These are phyloP conservation scores for Mycena vulgaris DNA, from an alignment of 768 basidiomycete genomes.

Conservation along the genomic window DNA sequence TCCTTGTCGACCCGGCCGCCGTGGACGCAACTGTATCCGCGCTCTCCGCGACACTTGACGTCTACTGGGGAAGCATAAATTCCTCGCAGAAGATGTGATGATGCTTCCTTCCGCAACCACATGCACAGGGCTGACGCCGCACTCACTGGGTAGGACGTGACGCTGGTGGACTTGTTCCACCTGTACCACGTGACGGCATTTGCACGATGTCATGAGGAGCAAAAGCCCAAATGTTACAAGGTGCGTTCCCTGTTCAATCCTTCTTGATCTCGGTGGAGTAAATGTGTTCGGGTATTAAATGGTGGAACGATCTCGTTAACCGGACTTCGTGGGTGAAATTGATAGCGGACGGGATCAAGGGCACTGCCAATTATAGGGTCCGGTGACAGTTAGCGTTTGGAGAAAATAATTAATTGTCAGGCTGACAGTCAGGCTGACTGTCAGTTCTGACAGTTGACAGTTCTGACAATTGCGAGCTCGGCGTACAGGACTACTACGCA, in stretches of 20 bases:
- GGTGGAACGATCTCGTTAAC: constrained; percentile 58
- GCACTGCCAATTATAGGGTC: no score
- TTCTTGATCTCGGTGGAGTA: neutral
- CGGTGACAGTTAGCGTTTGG: no score
- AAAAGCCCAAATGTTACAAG: constrained; percentile 60
- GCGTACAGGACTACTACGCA: no score
- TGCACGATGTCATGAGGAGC: constrained; percentile 46
- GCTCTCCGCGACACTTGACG: constrained; percentile 63
- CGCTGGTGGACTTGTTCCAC: constrained; percentile 73
- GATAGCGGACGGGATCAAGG: constrained; percentile 10
- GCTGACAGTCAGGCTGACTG: no score
- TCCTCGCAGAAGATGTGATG: constrained; percentile 59
- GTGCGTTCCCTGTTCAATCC: constrained; percentile 41
- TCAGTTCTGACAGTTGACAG: no score
- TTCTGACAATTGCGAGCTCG: no score
- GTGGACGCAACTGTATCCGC: constrained; percentile 44
- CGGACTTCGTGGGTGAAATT: constrained; percentile 12
- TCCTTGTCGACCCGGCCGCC: constrained; percentile 49
- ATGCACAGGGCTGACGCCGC: no score
- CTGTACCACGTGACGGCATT: constrained; percentile 57
- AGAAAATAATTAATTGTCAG: no score
- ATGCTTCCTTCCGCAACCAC: no score
- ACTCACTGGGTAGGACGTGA: constrained; percentile 48
- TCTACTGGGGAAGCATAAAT: constrained; percentile 71
- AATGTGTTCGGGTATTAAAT: constrained; percentile 46